Conservation (phyloP, 202 grass and related monocot species). For the Carex arenaria region DNA sequence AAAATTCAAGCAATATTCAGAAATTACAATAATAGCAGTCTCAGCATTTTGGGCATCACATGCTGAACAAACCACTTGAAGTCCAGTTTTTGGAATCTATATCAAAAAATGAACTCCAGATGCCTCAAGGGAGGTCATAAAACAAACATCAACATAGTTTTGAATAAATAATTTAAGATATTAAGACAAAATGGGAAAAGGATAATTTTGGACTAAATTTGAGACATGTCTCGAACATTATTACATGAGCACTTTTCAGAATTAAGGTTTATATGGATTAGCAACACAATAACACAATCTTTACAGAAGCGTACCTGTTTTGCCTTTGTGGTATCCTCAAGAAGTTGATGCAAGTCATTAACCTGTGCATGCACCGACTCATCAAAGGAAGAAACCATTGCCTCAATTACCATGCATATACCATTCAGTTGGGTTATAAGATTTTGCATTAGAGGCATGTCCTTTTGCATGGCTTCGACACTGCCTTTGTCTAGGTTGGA, state of each 20-base stretch:
- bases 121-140: neutral
- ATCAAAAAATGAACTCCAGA: neutral
- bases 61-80: neutral
- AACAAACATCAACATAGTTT: neutral
- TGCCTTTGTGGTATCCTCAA: conserved; percentile 72
- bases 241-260: neutral
- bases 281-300: neutral
- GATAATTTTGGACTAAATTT: neutral
- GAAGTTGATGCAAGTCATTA: conserved; percentile 74
- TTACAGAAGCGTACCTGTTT: conserved; percentile 54
- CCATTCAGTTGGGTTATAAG: conserved; percentile 60
- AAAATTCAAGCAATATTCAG: neutral
- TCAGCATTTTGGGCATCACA: neutral
- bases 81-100: neutral
- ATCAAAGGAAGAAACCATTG: conserved; percentile 73
- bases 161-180: neutral
- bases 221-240: neutral
- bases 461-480: conserved; percentile 46
- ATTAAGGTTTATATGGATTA: neutral
- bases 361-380: conserved; percentile 61
- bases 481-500: conserved; percentile 47
- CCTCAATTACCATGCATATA: conserved; percentile 81
- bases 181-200: neutral
- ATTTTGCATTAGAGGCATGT: conserved; percentile 64
- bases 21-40: neutral